Conservation (phyloP, 805 yeast genomes). For the Grigorovia jiainica region DNA sequence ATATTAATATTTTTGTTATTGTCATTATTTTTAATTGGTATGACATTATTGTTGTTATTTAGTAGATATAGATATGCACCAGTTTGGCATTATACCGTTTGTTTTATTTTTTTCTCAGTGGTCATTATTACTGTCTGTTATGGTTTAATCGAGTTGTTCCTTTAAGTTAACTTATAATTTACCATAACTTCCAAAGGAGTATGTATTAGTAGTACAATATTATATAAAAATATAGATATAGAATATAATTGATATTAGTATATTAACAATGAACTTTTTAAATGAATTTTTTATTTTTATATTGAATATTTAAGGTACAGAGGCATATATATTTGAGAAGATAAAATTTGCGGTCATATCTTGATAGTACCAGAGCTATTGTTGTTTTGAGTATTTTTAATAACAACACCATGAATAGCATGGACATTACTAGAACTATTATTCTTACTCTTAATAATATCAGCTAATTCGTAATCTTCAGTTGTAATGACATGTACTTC, state of each 20-base stretch:
- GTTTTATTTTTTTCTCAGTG: slow-evolving; percentile 18
- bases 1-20: slow-evolving; percentile 17
- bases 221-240: no score
- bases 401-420: slow-evolving; percentile 7
- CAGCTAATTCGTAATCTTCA: not conserved
- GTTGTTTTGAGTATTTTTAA: not conserved
- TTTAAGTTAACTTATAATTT: not conserved
- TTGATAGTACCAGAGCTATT: slow-evolving; percentile 1
- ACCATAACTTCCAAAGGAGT: not conserved
- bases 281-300: not conserved
- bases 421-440: slow-evolving; percentile 4
- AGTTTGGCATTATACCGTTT: slow-evolving; percentile 24
- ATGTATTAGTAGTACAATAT: no score
- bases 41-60: slow-evolving; percentile 20
- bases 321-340: not conserved
- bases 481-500: not conserved
- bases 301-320: not conserved
- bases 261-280: not conserved
- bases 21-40: slow-evolving; percentile 18
- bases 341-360: not conserved
- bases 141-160: slow-evolving; percentile 19
- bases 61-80: slow-evolving; percentile 26
- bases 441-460: not conserved
- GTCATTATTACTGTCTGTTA: slow-evolving; percentile 25
- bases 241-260: no score